A percentile compares a stretch with the other conserved stretches of the same genome.
Conservation (phyloP, 345 rosid genomes). For the Eucalyptus brandiana region DNA sequence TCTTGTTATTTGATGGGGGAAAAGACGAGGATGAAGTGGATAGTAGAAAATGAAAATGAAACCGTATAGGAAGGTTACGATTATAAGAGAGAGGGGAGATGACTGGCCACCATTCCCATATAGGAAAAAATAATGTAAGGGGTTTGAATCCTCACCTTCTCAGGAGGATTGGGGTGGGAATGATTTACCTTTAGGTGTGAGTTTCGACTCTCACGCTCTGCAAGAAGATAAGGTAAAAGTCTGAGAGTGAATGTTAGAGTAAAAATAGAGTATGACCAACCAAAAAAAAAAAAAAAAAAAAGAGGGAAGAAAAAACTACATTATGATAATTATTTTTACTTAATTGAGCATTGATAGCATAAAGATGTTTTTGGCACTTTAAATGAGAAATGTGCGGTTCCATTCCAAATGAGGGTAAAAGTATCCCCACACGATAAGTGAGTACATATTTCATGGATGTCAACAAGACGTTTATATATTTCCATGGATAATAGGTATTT, state of each 20-base stretch:
- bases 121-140: no score
- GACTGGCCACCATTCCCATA: no score
- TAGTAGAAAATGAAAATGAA: neutral
- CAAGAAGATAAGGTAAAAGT: no score
- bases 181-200: no score
- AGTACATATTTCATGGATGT: neutral
- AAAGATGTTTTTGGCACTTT: neutral
- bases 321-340: no score
- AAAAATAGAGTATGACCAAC: no score
- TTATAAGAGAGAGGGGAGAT: neutral
- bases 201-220: no score
- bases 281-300: no score
- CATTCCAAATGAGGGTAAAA: neutral
- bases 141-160: no score
- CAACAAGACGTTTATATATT: neutral
- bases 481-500: neutral
- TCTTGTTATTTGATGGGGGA: neutral
- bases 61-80: neutral
- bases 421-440: neutral
- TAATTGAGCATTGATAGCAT: neutral
- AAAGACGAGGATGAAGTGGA: neutral
- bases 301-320: fast-evolving
- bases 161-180: fast-evolving
- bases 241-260: fast-evolving
- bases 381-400: neutral